Evolutionary conservation across 192 early-diverging fungal species (phyloP), one percentile per base, ranked within the genome.

Genomic region (Gamsiella multidivaricata): DNA sequence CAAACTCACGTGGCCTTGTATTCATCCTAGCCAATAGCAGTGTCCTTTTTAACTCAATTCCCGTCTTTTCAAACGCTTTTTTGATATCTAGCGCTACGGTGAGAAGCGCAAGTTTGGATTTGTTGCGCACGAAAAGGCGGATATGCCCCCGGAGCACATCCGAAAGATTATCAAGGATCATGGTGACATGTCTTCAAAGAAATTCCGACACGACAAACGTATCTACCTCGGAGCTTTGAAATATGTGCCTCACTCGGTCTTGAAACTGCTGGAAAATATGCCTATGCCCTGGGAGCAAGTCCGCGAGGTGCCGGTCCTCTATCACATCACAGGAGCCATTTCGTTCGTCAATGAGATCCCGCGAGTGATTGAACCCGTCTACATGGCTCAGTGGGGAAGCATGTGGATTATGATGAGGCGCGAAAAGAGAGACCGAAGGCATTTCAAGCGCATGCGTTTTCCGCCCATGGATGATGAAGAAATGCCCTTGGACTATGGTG

Each of bases 371-470:
- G 98, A 99, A 81, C 98, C 98, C 2, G 88, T 96, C 31, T 99
- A 97, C 75, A 94, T 97, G 74, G 96, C 98, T 6, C 98, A 99
- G 82, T 99, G 98, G 98, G 98, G 94, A 45, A 94, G 94, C 18
- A 98, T 97, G 96, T 98, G 96, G 96, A 98, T 97, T 68, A 98
- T 97, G 98, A 99, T 99, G 98, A 89, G 98, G 61, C 88, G 98
- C 61, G 98, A 99, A 74, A 99, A 99, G 82, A 87, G 95, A 60
- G 96, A 97, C 68, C 92, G 98, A 78, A 89, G 94, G 65, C 96
- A 99, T 76, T 99, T 99, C 66, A 97, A 98, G 78, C 94, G 98
- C 70, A 99, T 98, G 96, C 89, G 96, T 54, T 97, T 97, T 79
- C 96, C 96, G 51, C 95, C 94, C 6, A 97, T 98, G 81, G 97